Evolutionary conservation across 169 alveolate species (phyloP).

Genomic region (Plasmodium chabaudi): DNA sequence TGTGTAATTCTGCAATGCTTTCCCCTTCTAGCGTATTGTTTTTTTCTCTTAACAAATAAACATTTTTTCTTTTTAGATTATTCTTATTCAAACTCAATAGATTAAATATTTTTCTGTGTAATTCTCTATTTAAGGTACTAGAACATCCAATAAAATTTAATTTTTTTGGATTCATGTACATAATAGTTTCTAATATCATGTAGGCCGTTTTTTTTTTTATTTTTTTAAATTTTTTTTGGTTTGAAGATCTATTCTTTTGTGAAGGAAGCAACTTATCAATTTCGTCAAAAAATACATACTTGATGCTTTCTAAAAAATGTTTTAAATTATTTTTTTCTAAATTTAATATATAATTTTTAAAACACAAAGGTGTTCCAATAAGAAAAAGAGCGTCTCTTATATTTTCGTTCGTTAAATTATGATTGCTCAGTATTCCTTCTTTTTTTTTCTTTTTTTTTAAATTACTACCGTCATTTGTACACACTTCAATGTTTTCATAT

Average conservation of each 20-base stretch:
- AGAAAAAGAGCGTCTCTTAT: constrained; percentile 24
- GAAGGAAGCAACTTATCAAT: constrained; percentile 64
- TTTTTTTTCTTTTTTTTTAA: background rate
- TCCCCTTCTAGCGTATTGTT: background rate
- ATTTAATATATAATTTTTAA: constrained; percentile 46
- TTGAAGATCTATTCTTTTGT: constrained; percentile 13
- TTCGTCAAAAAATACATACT: constrained; percentile 65
- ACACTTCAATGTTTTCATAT: background rate
- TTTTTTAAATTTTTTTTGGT: constrained; percentile 28
- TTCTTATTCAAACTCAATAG: constrained; percentile 31
- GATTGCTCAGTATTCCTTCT: background rate
- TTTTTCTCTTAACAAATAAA: constrained; percentile 54
- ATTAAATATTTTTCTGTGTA: constrained; percentile 63
- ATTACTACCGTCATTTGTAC: background rate
- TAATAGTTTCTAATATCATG: constrained; percentile 56
- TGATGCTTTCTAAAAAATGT: constrained; percentile 55
- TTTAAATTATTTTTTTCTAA: constrained; percentile 30
- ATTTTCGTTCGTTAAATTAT: background rate
- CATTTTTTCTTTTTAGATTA: constrained; percentile 47
- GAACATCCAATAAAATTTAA: constrained; percentile 71
- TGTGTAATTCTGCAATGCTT: background rate
- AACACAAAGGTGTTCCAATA: constrained; percentile 65
- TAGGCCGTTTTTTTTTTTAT: constrained; percentile 67
- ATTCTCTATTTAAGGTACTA: constrained; percentile 69
- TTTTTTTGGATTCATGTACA: constrained; percentile 67